Percentiles rank a stretch among this genome's conserved stretches.
Evolutionary conservation across 345 rosid species (phyloP).

Genomic region (Gossypium longicalyx): DNA sequence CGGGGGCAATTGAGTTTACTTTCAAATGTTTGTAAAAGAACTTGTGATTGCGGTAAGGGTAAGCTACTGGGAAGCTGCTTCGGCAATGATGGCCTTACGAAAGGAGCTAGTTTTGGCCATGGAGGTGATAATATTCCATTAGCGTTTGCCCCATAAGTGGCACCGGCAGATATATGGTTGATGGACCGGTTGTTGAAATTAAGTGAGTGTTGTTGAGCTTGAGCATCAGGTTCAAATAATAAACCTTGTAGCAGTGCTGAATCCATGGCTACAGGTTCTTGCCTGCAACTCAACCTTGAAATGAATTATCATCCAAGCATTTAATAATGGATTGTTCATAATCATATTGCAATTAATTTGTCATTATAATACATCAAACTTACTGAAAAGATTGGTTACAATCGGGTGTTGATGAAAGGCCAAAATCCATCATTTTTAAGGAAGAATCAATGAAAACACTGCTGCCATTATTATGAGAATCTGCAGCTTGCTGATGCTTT

Average conservation of each 20-base stretch:
- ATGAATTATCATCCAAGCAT: neutral
- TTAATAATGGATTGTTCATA: neutral
- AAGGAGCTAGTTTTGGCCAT: conserved; percentile 44
- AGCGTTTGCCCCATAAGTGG: conserved; percentile 20
- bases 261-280: conserved; percentile 28
- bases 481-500: neutral
- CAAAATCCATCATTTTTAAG: conserved; percentile 41
- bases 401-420: conserved; percentile 29
- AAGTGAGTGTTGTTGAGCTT: conserved; percentile 33
- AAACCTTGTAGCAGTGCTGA: conserved; percentile 34
- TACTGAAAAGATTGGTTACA: conserved; percentile 55
- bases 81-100: conserved; percentile 29
- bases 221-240: conserved; percentile 34
- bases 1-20: conserved; percentile 32
- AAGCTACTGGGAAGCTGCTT: conserved; percentile 32
- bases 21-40: conserved; percentile 39
- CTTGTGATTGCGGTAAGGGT: conserved; percentile 41
- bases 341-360: neutral
- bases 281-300: conserved; percentile 12
- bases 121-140: conserved; percentile 29
- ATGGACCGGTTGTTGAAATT: conserved; percentile 30
- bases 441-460: conserved; percentile 41
- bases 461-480: conserved; percentile 27
- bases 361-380: conserved; percentile 21
- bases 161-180: conserved; percentile 22